Base-by-base conservation (phyloP, 164 flowering plant genomes). In the Nelumbo lutea region DNA sequence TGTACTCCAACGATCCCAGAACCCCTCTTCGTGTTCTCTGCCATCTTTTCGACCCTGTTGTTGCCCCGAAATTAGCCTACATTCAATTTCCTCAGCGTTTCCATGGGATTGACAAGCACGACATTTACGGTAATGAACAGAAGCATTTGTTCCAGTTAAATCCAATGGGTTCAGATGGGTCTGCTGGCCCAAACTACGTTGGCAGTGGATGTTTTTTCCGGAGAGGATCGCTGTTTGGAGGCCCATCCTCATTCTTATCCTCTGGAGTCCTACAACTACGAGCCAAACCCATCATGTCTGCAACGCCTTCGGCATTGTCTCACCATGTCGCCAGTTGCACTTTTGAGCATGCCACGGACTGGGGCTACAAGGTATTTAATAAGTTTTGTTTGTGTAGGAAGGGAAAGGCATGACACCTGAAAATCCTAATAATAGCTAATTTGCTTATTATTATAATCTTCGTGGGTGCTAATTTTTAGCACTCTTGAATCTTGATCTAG, bases 141-240 rank as follows among this genome's bases (percentile, higher is more conserved):
- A 79, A 73, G 63, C 75, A 75, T 45, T 51, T 80, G 64, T 80
- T 76, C 70, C 59, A 47, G 42, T 62, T 84, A 5, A 73, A 86
- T 61, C 82, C 87, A 0, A 1, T 67, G 5, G 97, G 97, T 10
- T 68, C 87, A 79, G 89, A 91, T 68, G 90, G 91, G 3, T 51
- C 82, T 0, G 7, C 14, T 2, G 91, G 97, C 2, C 77, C 95
- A 0, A 56, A 6, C 69, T 81, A 87, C 50, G 80, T 83, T 10
- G 96, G 97, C 0, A 81, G 88, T 0, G 91, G 90, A 0, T 76
- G 85, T 46, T 91, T 87, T 66, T 86, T 87, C 62, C 58, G 6
- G 6, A 83, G 95, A 0, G 75, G 83, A 15, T 81, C 72, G 5
- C 79, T 89, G 58, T 82, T 84, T 61, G 88, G 91, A 4, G 62